Base-by-base conservation (phyloP, 2,329 filamentous ascomycete species). In the Penicillium griseofulvum region DNA sequence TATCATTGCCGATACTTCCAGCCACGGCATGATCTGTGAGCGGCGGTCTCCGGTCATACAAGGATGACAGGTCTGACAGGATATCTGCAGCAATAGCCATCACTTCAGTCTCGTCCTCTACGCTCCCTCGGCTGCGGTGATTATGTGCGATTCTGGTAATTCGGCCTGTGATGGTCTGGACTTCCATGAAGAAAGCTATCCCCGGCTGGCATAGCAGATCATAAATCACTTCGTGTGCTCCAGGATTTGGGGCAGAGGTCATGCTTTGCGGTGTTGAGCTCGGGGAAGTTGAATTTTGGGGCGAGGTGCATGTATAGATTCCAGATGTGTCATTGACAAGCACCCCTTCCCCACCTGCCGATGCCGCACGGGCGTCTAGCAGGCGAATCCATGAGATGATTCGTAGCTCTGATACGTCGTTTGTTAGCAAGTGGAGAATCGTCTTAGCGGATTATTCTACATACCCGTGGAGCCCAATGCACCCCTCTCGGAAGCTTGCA, bases 61-160 rank as follows among this genome's bases (percentile, higher is more conserved):
- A 66, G 2, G 72, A 69, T n/a, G 78, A 74, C 8, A 83, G 68
- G 61, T 84, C 81, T 14, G 73, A 71, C 3, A 76, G 72, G 46
- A 84, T 84, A 48, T 75, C 70, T 2, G 79, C 75, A 1, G 77
- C 82, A 43, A 81, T 74, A 31, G 77, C 76, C 80, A 84, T 83
- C 1, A 83, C 81, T 53, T 84, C 81, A 1, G 79, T 83, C 68
- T 84, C 81, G 61, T 84, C 82, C 47, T 82, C 76, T 10, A 84
- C 81, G 0, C 81, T 84, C 5, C 81, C 81, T 8, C 81, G 76
- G 24, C 76, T 76, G 11, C 81, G 77, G 63, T 84, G 81, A 79
- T 80, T 83, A 0, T 76, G 81, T 52, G 83, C 81, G 50, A 84
- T 83, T 52, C 79, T 77, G 7, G 81, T 80, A 45, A 84, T 83